These are phyloP conservation scores for Papilionanthe hybrid DNA, from an alignment of 116 monocot genomes.

Conservation along the genomic window DNA sequence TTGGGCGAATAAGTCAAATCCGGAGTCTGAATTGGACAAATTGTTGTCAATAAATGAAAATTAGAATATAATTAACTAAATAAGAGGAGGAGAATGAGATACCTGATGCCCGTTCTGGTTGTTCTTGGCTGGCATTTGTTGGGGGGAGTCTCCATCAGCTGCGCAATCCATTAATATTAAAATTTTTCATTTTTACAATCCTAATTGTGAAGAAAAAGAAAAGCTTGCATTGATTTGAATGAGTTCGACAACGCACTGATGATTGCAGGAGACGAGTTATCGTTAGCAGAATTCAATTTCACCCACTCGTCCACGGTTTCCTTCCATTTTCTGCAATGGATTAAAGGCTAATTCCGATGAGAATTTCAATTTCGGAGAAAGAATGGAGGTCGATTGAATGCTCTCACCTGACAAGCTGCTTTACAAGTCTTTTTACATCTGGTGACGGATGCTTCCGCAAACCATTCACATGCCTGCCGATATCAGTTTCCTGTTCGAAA, in stretches of 20 bases:
- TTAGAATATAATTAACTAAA: neutral
- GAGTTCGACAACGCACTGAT: slow-evolving; percentile 35
- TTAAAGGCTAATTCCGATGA: neutral
- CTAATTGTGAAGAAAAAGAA: neutral
- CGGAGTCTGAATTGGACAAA: slow-evolving; percentile 24
- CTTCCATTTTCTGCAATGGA: slow-evolving; percentile 70
- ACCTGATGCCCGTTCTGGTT: slow-evolving; percentile 28
- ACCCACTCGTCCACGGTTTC: slow-evolving; percentile 72
- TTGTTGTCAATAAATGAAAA: neutral
- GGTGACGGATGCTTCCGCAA: slow-evolving; percentile 67
- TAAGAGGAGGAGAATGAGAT: neutral
- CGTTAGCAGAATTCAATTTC: slow-evolving; percentile 39
- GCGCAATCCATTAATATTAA: slow-evolving; percentile 10
- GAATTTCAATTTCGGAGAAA: neutral
- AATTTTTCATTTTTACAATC: neutral
- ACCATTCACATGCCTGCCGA: slow-evolving; percentile 42
- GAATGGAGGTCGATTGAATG: neutral
- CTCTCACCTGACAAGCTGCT: slow-evolving; percentile 58
- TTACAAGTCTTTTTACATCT: slow-evolving; percentile 63
- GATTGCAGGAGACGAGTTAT: slow-evolving; percentile 33
- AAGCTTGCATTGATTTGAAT: neutral
- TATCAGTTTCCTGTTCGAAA: slow-evolving; percentile 46
- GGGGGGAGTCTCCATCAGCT: slow-evolving; percentile 70
- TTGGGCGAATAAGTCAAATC: slow-evolving; percentile 54
- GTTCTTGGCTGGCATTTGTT: slow-evolving; percentile 27